Evolutionary conservation across 75 land plant genomes (phyloP).

Genomic region (Selaginella tamariscina): DNA sequence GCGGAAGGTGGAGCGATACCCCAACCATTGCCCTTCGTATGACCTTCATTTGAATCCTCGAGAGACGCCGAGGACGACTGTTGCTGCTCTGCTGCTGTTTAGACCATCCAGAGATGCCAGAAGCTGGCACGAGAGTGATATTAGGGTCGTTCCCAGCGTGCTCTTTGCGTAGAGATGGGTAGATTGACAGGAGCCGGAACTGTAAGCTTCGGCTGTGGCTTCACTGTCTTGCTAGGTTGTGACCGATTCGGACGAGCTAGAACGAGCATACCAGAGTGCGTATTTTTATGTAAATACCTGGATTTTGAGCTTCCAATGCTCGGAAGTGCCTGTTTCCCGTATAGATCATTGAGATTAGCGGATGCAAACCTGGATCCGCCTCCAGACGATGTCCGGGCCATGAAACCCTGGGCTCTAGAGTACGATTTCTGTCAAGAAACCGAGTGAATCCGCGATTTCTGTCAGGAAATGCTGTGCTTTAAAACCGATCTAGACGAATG

Average conservation of each 20-base stretch:
- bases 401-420: constrained; percentile 10
- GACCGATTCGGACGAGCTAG: constrained; percentile 45
- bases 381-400: constrained; percentile 23
- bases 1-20: constrained; percentile 14
- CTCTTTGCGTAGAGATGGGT: constrained; percentile 77
- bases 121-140: constrained; percentile 17
- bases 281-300: constrained; percentile 13
- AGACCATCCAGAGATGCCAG: constrained; percentile 67
- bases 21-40: constrained; percentile 18
- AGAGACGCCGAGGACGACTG: neutral
- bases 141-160: constrained; percentile 55
- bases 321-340: constrained; percentile 35
- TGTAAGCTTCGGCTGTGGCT: constrained; percentile 44
- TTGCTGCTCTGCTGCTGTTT: constrained; percentile 31
- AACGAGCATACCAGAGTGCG: constrained; percentile 80
- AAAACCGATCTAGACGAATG: too few species aligned
- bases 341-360: constrained; percentile 75
- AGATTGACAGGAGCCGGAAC: constrained; percentile 92
- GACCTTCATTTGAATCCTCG: constrained; percentile 1
- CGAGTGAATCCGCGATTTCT: too few species aligned
- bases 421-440: too few species aligned
- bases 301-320: constrained; percentile 14
- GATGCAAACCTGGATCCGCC: constrained; percentile 61
- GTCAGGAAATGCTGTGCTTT: too few species aligned
- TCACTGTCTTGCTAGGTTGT: constrained; percentile 3